A percentile compares a stretch with the other conserved stretches of the same genome.
These are phyloP conservation scores for Schwanniomyces vanrijiae DNA, from an alignment of 805 yeast species.

Conservation along the genomic window DNA sequence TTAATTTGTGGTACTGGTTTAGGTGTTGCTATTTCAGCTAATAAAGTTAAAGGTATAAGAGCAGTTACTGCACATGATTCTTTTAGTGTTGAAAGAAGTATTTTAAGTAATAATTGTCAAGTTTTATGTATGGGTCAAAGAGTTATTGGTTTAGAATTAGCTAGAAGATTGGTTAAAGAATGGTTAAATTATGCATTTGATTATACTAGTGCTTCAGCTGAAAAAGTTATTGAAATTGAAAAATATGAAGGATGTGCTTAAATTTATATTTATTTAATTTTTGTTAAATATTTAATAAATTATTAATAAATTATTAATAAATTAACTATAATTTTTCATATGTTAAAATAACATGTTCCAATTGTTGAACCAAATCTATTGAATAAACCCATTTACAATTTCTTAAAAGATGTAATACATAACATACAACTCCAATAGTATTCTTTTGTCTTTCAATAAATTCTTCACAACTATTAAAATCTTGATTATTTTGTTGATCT, in stretches of 20 bases:
- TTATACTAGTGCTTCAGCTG: conserved; percentile 38
- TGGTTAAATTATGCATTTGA: conserved; percentile 46
- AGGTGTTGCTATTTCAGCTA: conserved; percentile 50
- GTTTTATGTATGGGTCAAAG: conserved; percentile 50
- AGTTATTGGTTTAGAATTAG: conserved; percentile 45
- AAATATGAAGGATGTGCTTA: conserved; percentile 19
- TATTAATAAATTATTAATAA: no score
- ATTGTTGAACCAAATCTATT: conserved; percentile 3
- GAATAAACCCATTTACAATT: conserved; percentile 10
- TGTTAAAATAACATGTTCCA: conserved; percentile 7
- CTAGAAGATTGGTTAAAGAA: conserved; percentile 42
- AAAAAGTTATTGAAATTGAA: conserved; percentile 34
- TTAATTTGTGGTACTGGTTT: conserved; percentile 50
- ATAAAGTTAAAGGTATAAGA: conserved; percentile 46
- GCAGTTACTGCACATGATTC: conserved; percentile 51
- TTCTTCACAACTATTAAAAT: conserved; percentile 1
- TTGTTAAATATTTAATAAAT: no score
- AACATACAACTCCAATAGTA: conserved; percentile 7
- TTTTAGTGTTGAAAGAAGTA: conserved; percentile 46
- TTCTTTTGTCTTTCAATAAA: conserved; percentile 6
- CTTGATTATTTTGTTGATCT: neutral
- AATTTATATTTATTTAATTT: neutral
- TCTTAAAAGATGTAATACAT: conserved; percentile 8
- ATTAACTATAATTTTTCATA: conserved; percentile 1
- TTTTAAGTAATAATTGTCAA: conserved; percentile 44